Conservation (phyloP, 73 alveolate genomes). For the Blepharisma stoltei region DNA sequence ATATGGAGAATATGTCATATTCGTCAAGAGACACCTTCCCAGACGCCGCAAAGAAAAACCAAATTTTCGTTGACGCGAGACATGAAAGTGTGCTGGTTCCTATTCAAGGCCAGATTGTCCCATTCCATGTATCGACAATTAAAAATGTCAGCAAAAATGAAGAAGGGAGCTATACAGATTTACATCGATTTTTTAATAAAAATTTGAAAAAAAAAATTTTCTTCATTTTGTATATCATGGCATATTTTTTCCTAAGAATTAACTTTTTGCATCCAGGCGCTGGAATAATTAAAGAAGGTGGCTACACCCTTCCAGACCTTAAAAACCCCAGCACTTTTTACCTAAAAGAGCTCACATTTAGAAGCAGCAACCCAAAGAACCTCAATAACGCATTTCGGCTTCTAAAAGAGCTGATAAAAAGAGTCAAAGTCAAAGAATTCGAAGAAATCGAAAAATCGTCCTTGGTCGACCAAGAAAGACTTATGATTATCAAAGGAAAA, state of each 20-base stretch:
- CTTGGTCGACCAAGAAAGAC: constrained; percentile 64
- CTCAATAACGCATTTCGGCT: constrained; percentile 50
- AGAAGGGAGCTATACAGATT: constrained; percentile 76
- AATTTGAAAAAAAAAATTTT: too few species aligned
- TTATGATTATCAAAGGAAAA: constrained; percentile 65
- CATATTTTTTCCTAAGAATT: constrained; percentile 61
- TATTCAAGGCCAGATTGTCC: constrained; percentile 63
- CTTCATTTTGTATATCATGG: too few species aligned
- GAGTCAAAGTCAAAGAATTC: constrained; percentile 64
- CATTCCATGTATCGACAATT: constrained; percentile 83
- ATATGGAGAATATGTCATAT: too few species aligned
- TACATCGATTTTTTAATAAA: too few species aligned
- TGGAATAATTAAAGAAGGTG: constrained; percentile 28
- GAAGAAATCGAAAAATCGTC: constrained; percentile 70
- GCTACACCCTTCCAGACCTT: constrained; percentile 52
- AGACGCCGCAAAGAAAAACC: constrained; percentile 64
- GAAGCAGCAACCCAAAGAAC: constrained; percentile 52
- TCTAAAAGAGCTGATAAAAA: constrained; percentile 81
- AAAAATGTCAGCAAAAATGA: constrained; percentile 71
- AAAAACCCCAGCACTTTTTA: constrained; percentile 63
- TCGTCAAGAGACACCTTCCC: constrained; percentile 72
- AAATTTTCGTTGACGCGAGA: constrained; percentile 63
- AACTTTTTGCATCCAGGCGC: constrained; percentile 77
- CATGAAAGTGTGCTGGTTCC: constrained; percentile 83
- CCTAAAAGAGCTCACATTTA: constrained; percentile 78